Conservation (phyloP, 306 rosid species). For the Cicer yamashitae region DNA sequence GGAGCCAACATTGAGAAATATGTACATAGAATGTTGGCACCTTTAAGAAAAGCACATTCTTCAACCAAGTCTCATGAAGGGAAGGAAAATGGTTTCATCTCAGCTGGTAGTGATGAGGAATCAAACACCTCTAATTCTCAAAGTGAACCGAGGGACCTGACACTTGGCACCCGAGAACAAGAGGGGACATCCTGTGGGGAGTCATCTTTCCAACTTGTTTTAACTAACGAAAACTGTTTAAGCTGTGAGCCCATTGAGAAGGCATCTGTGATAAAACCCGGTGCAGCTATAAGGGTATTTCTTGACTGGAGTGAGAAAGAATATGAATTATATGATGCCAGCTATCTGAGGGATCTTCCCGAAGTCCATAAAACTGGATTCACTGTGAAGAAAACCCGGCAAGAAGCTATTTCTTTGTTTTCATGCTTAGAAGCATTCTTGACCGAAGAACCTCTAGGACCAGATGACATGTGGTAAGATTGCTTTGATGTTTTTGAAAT, state of each 20-base stretch:
- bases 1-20: conserved; percentile 66
- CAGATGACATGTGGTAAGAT: conserved; percentile 96
- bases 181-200: conserved; percentile 62
- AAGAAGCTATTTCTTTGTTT: conserved; percentile 93
- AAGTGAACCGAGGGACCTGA: conserved; percentile 42
- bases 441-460: conserved; percentile 97
- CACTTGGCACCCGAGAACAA: conserved; percentile 52
- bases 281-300: conserved; percentile 61
- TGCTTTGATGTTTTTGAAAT: conserved; percentile 41
- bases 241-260: conserved; percentile 69
- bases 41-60: conserved; percentile 67
- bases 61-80: conserved; percentile 62
- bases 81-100: conserved; percentile 77
- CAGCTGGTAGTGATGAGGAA: conserved; percentile 59
- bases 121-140: conserved; percentile 51
- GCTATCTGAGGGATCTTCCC: conserved; percentile 92
- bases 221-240: conserved; percentile 57
- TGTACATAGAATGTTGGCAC: conserved; percentile 69
- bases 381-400: conserved; percentile 84
- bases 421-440: conserved; percentile 97
- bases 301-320: conserved; percentile 86
- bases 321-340: conserved; percentile 68
- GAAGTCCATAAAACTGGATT: conserved; percentile 80
- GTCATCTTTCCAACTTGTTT: conserved; percentile 67
- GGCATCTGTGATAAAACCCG: conserved; percentile 60